Base-by-base conservation (phyloP, 805 yeast species). In the Jamesozyma jinghongensis region DNA sequence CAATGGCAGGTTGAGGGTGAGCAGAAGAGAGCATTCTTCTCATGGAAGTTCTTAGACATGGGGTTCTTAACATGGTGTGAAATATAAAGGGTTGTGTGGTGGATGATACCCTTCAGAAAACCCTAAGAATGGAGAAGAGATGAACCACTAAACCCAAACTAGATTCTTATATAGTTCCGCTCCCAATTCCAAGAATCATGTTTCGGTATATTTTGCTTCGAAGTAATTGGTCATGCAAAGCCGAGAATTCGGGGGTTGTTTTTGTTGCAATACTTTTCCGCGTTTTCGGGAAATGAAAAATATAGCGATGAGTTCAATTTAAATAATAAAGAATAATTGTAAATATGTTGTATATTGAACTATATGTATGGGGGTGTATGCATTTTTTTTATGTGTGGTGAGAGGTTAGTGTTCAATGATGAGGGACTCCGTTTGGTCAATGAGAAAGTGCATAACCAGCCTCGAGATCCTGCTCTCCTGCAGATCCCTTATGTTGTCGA, bases 401-500 rank as follows among this genome's bases (percentile, higher is more conserved):
- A n/a, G n/a, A n/a, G n/a, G n/a, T n/a, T n/a, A n/a, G n/a, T n/a
- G n/a, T n/a, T n/a, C n/a, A n/a, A n/a, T 22, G 26, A 17, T 10
- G 12, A 11, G 25, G 63, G 57, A 79, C 77, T 16, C 39, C 5
- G 87, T 79, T 57, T 88, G 84, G 47, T 81, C 86, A 42, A 90
- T 82, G 65, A 90, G 71, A 50, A 88, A 87, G 52, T 86, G 92
- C 22, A 90, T 79, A 29, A 85, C 95, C 6, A 76, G 70, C 48
- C 86, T 86, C 3, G 94, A 82, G 27, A 86, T 65, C 4, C 82
- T 87, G 63, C 86, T 86, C 61, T 90, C 95, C 19, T 77, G 82
- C 1, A 95, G 95, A 30, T 80, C 75, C 78, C 86, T 75, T 53
- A 86, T 94, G 59, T 90, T 96, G 44, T 72, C 73, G 3, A 95